Base-by-base conservation (phyloP, 2,329 filamentous ascomycete genomes). In the Aspergillus sp. region DNA sequence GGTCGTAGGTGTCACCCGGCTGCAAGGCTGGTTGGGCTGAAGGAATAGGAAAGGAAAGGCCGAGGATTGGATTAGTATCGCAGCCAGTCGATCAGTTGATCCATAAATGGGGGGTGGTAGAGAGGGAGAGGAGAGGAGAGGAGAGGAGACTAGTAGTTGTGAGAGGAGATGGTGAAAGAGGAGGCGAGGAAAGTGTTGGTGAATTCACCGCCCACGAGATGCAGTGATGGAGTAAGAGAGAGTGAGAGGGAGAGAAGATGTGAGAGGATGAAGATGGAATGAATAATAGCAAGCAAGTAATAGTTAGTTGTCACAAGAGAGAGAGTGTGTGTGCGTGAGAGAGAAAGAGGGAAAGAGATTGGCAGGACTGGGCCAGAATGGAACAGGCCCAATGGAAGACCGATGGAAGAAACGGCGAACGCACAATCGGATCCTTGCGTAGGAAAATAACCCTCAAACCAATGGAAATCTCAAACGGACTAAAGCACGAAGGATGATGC, bases 1-100 rank as follows among this genome's bases (percentile, higher is more conserved):
- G 17, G 39, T 42, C 10, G 39, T 17, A 19, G 23, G 41, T 47
- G 53, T 47, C 27, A 27, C 53, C 39, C 53, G 53, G 53, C n/a
- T 54, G n/a, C 38, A 32, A 56, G 49, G 42, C 54, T 49, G 42
- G 47, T 54, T 48, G 41, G 32, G 58, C 55, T 30, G 48, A 54
- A 49, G 59, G 53, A 32, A 51, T 30, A 47, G 38, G 47, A 42
- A 55, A 61, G 36, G 32, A 54, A 47, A 51, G 32, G 41, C 47
- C 56, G 27, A 54, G 42, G 23, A 52, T 44, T 47, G 30, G 57
- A 58, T 47, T 32, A 63, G 39, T 36, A 49, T 25, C 15, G 42
- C 39, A 30, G n/a, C 44, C 17, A 51, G 8, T 21, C n/a, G 41
- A 61, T 27, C 17, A 49, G 54, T 50, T 36, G 50, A 61, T 51